phyloP scores from a whole-genome alignment of 176 grass and related monocot genomes.

The Bothriochloa decipiens region DNA sequence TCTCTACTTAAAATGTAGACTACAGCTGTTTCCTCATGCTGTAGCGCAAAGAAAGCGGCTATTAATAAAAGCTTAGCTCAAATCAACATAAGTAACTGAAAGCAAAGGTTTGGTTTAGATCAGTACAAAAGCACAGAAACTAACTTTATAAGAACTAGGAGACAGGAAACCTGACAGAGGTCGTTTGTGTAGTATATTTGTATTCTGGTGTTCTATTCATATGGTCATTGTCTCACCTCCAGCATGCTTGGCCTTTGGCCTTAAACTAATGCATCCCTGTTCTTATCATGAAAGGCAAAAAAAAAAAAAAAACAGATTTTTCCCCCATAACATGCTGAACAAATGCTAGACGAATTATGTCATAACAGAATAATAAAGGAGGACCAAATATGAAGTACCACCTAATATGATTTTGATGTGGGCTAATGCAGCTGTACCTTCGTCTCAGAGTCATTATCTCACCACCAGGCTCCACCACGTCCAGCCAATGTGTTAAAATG shows the following conservation, averaged over 20 bases:
- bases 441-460: conserved; percentile 20
- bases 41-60: not conserved
- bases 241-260: conserved; percentile 15
- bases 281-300: not conserved
- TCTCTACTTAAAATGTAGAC: not conserved
- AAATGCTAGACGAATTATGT: conserved; percentile 17
- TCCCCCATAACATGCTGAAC: not conserved
- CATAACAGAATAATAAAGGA: conserved; percentile 26
- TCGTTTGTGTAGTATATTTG: conserved; percentile 3
- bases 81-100: conserved; percentile 28
- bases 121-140: not conserved
- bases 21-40: not conserved
- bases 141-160: not conserved
- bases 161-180: not conserved
- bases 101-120: not conserved
- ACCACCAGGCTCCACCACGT: conserved; percentile 12
- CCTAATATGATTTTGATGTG: conserved; percentile 28
- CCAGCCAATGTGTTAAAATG: conserved; percentile 19
- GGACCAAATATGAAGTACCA: conserved; percentile 17
- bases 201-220: not conserved
- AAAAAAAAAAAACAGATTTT: not conserved
- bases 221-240: conserved; percentile 20
- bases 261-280: not conserved
- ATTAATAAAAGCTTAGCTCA: not conserved
- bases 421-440: not conserved